A percentile compares a stretch with the other conserved stretches of the same genome.
Conservation (phyloP, 1,284 basidiomycete species). For the Melampsora americana region DNA sequence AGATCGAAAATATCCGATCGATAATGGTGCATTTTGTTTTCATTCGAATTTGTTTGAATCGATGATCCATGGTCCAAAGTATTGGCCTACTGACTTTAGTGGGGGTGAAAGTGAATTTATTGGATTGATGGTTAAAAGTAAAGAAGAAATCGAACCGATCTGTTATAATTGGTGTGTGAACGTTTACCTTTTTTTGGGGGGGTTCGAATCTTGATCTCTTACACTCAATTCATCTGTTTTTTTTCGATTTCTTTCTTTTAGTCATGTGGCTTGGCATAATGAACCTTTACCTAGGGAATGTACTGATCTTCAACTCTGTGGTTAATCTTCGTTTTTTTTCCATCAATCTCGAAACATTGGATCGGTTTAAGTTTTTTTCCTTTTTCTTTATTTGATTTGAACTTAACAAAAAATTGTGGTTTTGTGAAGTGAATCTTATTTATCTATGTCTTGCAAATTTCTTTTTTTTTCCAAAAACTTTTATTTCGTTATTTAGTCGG, state of each 20-base stretch:
- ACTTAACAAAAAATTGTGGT: too few species aligned
- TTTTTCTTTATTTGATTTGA: too few species aligned
- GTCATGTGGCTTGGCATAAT: constrained; percentile 45
- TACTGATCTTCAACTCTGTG: constrained; percentile 33
- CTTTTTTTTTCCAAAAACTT: too few species aligned
- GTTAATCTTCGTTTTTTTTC: background rate
- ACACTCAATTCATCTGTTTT: background rate
- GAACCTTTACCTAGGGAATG: constrained; percentile 38
- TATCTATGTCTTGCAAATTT: too few species aligned
- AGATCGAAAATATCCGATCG: constrained; percentile 38
- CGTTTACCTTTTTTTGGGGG: background rate
- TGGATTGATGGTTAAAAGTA: constrained; percentile 28
- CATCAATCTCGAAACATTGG: too few species aligned
- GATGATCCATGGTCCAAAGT: constrained; percentile 27
- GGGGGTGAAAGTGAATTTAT: constrained; percentile 45
- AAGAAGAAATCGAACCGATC: constrained; percentile 41
- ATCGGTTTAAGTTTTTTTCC: too few species aligned
- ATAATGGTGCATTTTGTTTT: constrained; percentile 42
- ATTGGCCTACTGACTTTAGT: constrained; percentile 44
- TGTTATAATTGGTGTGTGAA: constrained; percentile 41
- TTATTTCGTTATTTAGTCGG: too few species aligned
- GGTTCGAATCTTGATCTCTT: background rate
- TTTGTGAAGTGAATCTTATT: too few species aligned
- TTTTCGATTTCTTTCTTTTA: background rate
- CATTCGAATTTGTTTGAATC: constrained; percentile 28